These are phyloP conservation scores for Blastobotrys elegans DNA, from an alignment of 1,139 yeast genomes.

Conservation along the genomic window DNA sequence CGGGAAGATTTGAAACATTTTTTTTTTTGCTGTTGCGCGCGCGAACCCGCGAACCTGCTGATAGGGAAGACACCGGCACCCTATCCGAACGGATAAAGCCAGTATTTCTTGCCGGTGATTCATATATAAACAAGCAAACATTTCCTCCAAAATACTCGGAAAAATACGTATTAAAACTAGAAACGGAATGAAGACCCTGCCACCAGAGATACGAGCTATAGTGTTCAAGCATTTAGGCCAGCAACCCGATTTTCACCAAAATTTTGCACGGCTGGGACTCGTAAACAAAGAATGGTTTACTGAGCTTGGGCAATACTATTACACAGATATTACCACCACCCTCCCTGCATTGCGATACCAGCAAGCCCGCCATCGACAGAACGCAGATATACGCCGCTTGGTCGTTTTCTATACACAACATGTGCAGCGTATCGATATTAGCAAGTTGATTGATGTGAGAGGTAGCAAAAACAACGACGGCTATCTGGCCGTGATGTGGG, in stretches of 20 bases:
- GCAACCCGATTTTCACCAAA: neutral
- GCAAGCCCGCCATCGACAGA: neutral
- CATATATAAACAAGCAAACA: neutral
- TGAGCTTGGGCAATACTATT: neutral
- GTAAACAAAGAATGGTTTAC: neutral
- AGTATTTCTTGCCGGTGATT: neutral
- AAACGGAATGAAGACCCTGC: neutral
- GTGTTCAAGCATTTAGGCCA: neutral
- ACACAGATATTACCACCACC: neutral
- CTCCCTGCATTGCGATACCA: neutral
- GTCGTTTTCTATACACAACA: too few relatives aligned
- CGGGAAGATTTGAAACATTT: neutral
- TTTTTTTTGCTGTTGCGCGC: neutral
- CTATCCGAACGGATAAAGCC: too few relatives aligned
- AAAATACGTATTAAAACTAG: neutral
- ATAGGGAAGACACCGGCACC: too few relatives aligned
- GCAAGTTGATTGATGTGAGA: too few relatives aligned
- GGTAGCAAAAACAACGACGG: too few relatives aligned
- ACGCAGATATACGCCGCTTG: too few relatives aligned
- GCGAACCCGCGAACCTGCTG: neutral
- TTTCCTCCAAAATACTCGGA: neutral
- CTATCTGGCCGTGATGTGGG: too few relatives aligned
- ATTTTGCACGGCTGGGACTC: neutral
- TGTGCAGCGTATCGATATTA: too few relatives aligned
- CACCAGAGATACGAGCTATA: neutral